Evolutionary conservation across 257 asterid species (phyloP), one percentile per base, ranked within the genome.

Genomic region (Nicotiana undulata): DNA sequence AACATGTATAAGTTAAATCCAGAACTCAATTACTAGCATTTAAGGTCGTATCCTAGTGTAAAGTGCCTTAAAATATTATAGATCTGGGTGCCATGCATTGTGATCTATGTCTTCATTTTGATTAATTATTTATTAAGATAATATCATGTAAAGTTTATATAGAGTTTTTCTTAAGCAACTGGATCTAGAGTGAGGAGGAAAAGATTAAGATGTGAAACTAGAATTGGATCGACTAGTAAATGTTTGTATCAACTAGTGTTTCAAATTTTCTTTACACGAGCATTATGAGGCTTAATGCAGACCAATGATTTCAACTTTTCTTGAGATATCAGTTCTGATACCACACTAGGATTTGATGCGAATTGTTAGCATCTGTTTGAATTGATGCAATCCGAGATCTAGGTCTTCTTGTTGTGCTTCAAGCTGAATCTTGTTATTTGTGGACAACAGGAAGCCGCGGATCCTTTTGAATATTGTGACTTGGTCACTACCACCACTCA

Each of bases 401-500:
- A 0, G 76, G 32, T 68, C 1, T 18, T 32, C 75, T 40, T 37
- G 55, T 68, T 40, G 56, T 11, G 31, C 76, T 34, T 34, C 53
- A 67, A 34, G 76, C 31, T 49, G 61, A 49, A 63, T 40, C n/a
- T 75, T 18, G n/a, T 84, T 34, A 31, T 79, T 63, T 82, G 56
- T 49, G 80, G 56, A 22, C 79, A 76, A 29, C 81, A 88, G 91
- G 91, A 95, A 90, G 97, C 97, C 0, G 93, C 93, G 0, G 86
- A 92, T 87, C 98, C 98, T 32, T 93, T 95, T 51, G 98, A 95
- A 80, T 92, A 91, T 85, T 93, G 98, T 9, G 98, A 95, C 88
- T 26, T 95, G 52, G 98, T 95, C 82, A 95, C 98, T n/a, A 95
- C 98, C 9, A 95, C 98, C 51, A 93, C 98, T 8, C 98, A 95